Evolutionary conservation across 441 rosid genomes (phyloP), one percentile per base, ranked within the genome.

Genomic region (Breynia disticha): DNA sequence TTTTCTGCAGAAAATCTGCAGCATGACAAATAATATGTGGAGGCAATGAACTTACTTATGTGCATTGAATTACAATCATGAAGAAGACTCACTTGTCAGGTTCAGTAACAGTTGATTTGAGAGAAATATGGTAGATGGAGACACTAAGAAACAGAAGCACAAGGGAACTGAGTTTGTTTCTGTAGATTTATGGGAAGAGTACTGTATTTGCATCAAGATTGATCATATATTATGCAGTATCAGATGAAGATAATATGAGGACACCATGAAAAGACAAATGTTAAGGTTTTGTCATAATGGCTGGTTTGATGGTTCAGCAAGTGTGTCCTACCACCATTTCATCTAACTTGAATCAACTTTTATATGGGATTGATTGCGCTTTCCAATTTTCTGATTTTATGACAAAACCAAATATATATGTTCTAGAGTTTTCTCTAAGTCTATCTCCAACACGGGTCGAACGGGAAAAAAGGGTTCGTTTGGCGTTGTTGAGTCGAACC

Each of bases 191-290:
- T n/a, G n/a, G n/a, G n/a, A n/a, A n/a, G n/a, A n/a, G n/a, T n/a
- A n/a, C n/a, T n/a, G n/a, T n/a, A n/a, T n/a, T n/a, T n/a, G n/a
- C n/a, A n/a, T n/a, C n/a, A n/a, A n/a, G n/a, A n/a, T n/a, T n/a
- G n/a, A n/a, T n/a, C 43, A 11, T 1, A 37, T 28, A 45, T 19
- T 42, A 16, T 52, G 64, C 47, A 63, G 81, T 55, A 73, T 68
- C 67, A 55, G 2, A 43, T 62, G 39, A 50, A 47, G 52, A 59
- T 63, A 56, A 60, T 38, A 61, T 73, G 66, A 63, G 74, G 90
- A 86, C 95, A 76, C 70, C 67, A 74, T 80, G 90, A 80, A 86
- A 81, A 82, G 96, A 91, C 98, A 87, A 86, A 82, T 71, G 75
- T 91, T 82, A 87, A 87, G 98, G 94, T 83, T 82, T 70, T 76